Base-by-base conservation (phyloP, 2,329 filamentous ascomycete genomes). In the Penicillium brasilianum region DNA sequence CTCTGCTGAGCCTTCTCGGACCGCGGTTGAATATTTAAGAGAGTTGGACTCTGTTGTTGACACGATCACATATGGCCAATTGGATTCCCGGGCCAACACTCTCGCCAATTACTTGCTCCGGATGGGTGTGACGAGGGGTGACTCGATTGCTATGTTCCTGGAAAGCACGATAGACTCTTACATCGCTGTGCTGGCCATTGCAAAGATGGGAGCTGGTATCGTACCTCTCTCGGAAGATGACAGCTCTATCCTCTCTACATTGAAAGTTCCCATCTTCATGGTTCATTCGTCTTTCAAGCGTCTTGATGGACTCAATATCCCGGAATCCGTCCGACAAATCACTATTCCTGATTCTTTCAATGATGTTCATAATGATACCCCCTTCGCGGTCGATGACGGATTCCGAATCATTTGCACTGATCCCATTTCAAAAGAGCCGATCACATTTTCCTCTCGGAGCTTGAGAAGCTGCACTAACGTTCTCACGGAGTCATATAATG, bases 151-250 rank as follows among this genome's bases (percentile, higher is more conserved):
- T 36, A 85, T 96, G 48, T 81, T 89, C 49, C 88, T 96, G 85
- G 86, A 93, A 22, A 96, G 95, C 72, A 93, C 89, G 0, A 74
- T 87, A 1, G 75, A 87, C 28, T 78, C 96, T 0, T 96, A 96
- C 70, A 81, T 88, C 30, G 83, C 87, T 0, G 91, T 96, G 28
- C 80, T 97, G 32, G 92, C 87, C 1, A 84, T 89, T 22, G 75
- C 92, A 34, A 96, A 96, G 70, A 80, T 87, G 5, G 91, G 92
- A 9, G 88, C 88, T 69, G 91, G 88, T 8, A 95, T 96, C 70
- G 77, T 96, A n/a, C 92, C 92, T 91, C 92, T 0, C 22, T n/a
- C 71, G 0, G 82, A 86, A 10, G 83, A 91, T 54, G 79, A 90
- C 0, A 73, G 80, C 2, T 79, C 83, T 2, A 91, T 95, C 22